These are phyloP conservation scores for Mycena floridula DNA, from an alignment of 768 basidiomycete genomes.

Conservation along the genomic window DNA sequence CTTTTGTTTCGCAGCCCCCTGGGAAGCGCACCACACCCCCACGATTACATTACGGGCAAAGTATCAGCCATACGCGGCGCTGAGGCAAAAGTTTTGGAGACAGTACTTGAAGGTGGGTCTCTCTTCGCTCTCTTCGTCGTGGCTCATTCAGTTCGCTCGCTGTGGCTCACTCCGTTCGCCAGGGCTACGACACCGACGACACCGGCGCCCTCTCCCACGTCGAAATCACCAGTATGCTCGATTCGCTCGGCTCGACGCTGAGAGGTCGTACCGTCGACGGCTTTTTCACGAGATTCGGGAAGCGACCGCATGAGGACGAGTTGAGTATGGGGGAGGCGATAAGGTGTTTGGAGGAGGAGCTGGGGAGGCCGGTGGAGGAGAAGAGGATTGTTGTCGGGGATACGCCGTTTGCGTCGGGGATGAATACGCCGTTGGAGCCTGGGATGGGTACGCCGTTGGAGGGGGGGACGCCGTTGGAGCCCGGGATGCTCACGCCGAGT, in stretches of 20 bases:
- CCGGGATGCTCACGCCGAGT: too few relatives aligned
- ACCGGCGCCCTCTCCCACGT: conserved; percentile 67
- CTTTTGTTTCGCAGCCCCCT: too few relatives aligned
- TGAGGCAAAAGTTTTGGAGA: conserved; percentile 88
- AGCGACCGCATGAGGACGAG: conserved; percentile 59
- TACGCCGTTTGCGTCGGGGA: too few relatives aligned
- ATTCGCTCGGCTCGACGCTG: conserved; percentile 93
- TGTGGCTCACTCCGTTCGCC: too few relatives aligned
- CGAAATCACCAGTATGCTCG: conserved; percentile 92
- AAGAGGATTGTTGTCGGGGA: conserved; percentile 57
- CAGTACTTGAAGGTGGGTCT: conserved; percentile 80
- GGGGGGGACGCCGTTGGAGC: too few relatives aligned
- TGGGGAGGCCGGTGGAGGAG: conserved; percentile 67
- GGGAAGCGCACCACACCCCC: conserved; percentile 73
- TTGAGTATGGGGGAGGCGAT: conserved; percentile 76
- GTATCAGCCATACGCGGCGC: conserved; percentile 91
- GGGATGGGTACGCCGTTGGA: too few relatives aligned
- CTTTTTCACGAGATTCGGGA: conserved; percentile 73
- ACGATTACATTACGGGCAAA: conserved; percentile 71
- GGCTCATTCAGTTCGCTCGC: too few relatives aligned
- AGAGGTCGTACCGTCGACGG: conserved; percentile 69
- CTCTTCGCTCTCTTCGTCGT: too few relatives aligned
- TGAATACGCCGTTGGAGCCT: too few relatives aligned
- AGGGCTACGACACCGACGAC: conserved; percentile 91
- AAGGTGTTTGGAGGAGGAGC: conserved; percentile 80